Percentiles rank a stretch among this genome's conserved stretches.
Conservation (phyloP, 1,284 basidiomycete genomes). For the Heimioporus punctisporus region DNA sequence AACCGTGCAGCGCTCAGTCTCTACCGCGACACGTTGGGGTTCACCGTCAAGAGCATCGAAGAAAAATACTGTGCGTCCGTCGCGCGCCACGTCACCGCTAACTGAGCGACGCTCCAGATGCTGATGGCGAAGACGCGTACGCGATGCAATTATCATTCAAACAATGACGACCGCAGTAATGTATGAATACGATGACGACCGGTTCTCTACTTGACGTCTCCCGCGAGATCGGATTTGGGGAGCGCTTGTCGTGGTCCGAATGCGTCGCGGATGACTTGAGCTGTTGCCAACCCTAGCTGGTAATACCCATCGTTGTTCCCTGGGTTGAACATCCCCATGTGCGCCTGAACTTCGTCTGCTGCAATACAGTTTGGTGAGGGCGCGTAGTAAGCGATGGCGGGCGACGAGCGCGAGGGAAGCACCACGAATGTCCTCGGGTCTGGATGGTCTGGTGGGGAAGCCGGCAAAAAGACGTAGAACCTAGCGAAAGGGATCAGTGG, state of each 20-base stretch:
- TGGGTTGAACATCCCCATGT: slow-evolving; percentile 88
- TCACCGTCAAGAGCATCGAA: slow-evolving; percentile 85
- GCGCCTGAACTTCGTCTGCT: slow-evolving; percentile 83
- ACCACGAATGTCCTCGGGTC: slow-evolving; percentile 75
- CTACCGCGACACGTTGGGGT: slow-evolving; percentile 91
- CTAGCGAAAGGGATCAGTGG: slow-evolving; percentile 44
- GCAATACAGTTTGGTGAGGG: slow-evolving; percentile 69
- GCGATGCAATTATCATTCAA: slow-evolving; percentile 79
- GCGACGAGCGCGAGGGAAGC: slow-evolving; percentile 60
- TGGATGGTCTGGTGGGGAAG: slow-evolving; percentile 53
- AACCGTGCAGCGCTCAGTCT: slow-evolving; percentile 89
- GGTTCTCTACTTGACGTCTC: slow-evolving; percentile 1
- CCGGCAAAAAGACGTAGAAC: slow-evolving; percentile 77
- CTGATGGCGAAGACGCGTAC: slow-evolving; percentile 93
- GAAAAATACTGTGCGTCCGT: slow-evolving; percentile 81
- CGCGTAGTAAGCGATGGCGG: slow-evolving; percentile 56
- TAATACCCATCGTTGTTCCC: slow-evolving; percentile 92
- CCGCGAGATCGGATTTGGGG: background rate
- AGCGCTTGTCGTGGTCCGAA: slow-evolving; percentile 26
- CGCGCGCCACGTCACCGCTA: background rate
- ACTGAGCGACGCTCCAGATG: slow-evolving; percentile 54
- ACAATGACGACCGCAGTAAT: slow-evolving; percentile 18
- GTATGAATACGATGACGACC: slow-evolving; percentile 7
- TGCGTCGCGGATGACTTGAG: slow-evolving; percentile 60
- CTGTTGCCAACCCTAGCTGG: slow-evolving; percentile 74